Evolutionary conservation across 257 asterid genomes (phyloP), one percentile per base, ranked within the genome.

Genomic region (Solanum bulbocastanum): DNA sequence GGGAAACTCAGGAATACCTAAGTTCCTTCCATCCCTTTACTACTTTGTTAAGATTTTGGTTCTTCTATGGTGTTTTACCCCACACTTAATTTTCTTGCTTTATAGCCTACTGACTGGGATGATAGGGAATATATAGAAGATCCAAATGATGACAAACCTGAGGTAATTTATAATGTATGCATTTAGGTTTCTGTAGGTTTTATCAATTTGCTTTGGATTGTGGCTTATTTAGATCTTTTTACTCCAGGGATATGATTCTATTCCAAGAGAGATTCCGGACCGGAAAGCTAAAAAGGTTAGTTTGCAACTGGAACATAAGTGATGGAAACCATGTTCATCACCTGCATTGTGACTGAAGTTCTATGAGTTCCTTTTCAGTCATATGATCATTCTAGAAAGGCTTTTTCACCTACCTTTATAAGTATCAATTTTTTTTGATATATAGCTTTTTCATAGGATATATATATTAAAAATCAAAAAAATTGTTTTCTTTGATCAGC

Each of bases 91-190:
- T 0, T 72, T 65, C 32, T 52, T 69, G 35, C 65, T 89, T 69
- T 35, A 62, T 52, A 89, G 91, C 89, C 91, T 81, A 85, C 86
- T 86, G 91, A 86, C 84, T 86, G 91, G 91, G 89, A 89, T 81
- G 91, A 89, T 8, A 89, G 75, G 18, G 91, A 89, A 71, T 89
- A 81, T 69, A 83, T 89, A 49, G 83, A 74, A 42, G 87, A 86
- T 44, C 91, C 89, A 27, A 66, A 89, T 14, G 86, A 37, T 74
- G 83, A 56, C 58, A 89, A 89, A 83, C 89, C 91, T 2, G 91
- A 82, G 87, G 91, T 87, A 69, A 35, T 75, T 58, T 6, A 32
- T 68, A 11, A 52, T 40, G 60, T 60, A 56, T 49, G 72, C 16
- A n/a, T 75, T 83, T 87, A 27, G 2, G n/a, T 49, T 27, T n/a